Base-by-base conservation (phyloP, 2,329 filamentous ascomycete genomes). In the Colletotrichum trifolii region DNA sequence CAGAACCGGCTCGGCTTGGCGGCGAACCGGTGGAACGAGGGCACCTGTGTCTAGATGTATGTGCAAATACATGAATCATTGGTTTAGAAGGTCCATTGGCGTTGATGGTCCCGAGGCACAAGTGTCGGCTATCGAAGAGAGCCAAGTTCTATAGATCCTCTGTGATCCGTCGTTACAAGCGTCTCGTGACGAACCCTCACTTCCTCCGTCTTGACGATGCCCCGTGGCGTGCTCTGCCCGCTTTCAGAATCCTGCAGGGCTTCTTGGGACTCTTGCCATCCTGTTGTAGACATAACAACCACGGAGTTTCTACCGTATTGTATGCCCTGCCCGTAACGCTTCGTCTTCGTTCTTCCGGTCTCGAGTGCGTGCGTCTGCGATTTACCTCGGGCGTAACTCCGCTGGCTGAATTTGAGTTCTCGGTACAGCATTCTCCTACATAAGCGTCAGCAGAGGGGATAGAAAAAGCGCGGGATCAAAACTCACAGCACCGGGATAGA, bases 401-500 rank as follows among this genome's bases (percentile, higher is more conserved):
- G 65, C 25, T 72, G 69, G 12, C 73, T 74, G 1, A 72, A 74
- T 46, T 73, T 75, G 13, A 77, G 65, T 54, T 77, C 75, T 36
- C 67, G 73, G 45, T 76, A 77, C 1, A 77, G 15, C 75, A 77
- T 77, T 40, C 75, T 69, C 55, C 75, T 77, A 2, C 35, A n/a
- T 3, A 46, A 8, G 33, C 36, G 35, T 43, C 36, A 49, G 48
- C 25, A 47, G 1, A 11, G 2, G 10, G 4, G 42, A 47, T 34
- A 45, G 55, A 15, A 8, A 10, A 10, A 10, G 4, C 38, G 9
- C 6, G 42, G 2, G 2, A n/a, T 7, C 17, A 5, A n/a, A 8
- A 69, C 75, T 64, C 66, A 77, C 75, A 77, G 46, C 2, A 77
- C 69, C 1, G 75, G 75, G 25, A 77, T 74, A 1, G 70, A 77